Evolutionary conservation across 1,139 yeast genomes (phyloP).

Genomic region (Magnusiomyces clavatus): DNA sequence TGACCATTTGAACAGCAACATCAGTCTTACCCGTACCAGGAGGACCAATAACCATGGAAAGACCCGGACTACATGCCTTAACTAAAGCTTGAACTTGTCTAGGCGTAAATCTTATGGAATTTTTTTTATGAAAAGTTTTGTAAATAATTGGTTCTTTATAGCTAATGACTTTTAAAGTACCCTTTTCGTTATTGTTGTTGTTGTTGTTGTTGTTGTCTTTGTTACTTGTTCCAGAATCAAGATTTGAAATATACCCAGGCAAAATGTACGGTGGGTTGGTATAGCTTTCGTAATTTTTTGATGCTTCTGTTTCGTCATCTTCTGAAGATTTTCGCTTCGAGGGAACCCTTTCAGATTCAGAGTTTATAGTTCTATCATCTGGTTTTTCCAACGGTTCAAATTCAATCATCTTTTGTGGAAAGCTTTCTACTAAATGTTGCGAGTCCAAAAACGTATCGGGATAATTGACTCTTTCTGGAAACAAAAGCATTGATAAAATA

Average conservation of each 20-base stretch:
- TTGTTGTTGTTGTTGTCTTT: neutral
- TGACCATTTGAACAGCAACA: conserved; percentile 25
- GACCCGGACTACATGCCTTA: conserved; percentile 23
- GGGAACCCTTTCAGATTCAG: too few species aligned
- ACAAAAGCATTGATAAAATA: neutral
- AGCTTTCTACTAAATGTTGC: conserved; percentile 21
- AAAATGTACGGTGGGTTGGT: conserved; percentile 10
- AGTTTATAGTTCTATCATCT: too few species aligned
- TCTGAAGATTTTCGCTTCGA: conserved; percentile 1
- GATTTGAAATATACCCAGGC: conserved; percentile 4
- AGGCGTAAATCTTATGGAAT: conserved; percentile 20
- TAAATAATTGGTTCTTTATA: conserved; percentile 4
- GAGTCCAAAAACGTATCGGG: conserved; percentile 23
- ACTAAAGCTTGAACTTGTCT: conserved; percentile 29
- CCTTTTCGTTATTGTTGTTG: neutral
- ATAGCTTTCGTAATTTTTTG: conserved; percentile 3
- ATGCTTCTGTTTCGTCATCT: conserved; percentile 3
- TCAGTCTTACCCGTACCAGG: conserved; percentile 43
- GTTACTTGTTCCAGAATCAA: too few species aligned
- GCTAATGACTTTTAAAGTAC: neutral
- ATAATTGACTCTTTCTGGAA: conserved; percentile 15
- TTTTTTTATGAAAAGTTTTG: conserved; percentile 5
- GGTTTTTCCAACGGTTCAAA: too few species aligned
- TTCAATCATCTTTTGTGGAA: conserved; percentile 16
- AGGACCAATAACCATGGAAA: conserved; percentile 39